Conservation (phyloP, 2,329 filamentous ascomycete genomes). For the Sclerotinia subarctica region DNA sequence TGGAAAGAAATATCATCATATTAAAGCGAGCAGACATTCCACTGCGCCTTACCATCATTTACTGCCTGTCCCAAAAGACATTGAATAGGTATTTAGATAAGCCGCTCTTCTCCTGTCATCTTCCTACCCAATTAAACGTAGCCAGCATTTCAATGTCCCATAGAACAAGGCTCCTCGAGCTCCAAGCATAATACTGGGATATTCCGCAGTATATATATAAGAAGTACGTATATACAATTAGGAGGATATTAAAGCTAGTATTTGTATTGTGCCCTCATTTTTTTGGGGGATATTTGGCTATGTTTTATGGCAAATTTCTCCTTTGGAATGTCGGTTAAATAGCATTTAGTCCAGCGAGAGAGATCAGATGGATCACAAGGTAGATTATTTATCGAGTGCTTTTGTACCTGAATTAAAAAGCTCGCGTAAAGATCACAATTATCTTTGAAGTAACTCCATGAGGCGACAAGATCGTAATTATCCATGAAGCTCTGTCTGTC, state of each 20-base stretch:
- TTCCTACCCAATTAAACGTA: neutral
- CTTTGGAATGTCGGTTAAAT: neutral
- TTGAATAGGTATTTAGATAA: no score
- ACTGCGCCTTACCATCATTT: neutral
- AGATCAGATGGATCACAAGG: neutral
- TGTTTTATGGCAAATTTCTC: neutral
- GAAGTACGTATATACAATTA: no score
- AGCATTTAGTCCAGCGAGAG: neutral
- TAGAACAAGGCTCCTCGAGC: no score
- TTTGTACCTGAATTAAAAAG: neutral
- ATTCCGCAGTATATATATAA: no score
- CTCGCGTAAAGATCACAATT: neutral
- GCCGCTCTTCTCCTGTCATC: neutral
- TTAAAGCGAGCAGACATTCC: neutral
- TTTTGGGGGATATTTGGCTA: fast-evolving
- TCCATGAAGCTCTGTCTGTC: neutral
- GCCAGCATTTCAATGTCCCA: neutral
- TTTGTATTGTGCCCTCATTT: no score
- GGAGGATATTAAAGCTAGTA: no score
- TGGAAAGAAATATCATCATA: no score
- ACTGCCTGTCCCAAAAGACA: no score
- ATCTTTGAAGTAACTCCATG: neutral
- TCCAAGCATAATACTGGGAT: no score
- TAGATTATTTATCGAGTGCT: neutral
- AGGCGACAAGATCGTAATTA: fast-evolving